Evolutionary conservation across 2,329 filamentous ascomycete genomes (phyloP), one percentile per base, ranked within the genome.

Genomic region (Fusarium cyanostomum): DNA sequence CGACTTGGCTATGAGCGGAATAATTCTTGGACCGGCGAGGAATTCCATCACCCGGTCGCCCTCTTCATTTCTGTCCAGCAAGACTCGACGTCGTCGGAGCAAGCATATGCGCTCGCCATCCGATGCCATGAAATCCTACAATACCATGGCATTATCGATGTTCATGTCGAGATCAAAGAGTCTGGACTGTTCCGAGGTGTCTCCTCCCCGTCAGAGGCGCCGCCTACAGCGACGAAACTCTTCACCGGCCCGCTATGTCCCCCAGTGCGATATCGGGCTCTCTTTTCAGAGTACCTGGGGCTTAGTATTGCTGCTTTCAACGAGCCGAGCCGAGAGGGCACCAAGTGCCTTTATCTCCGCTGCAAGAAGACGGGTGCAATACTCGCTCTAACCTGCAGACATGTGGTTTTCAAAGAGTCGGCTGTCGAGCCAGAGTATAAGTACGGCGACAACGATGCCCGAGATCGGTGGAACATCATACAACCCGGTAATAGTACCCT

Each of bases 311-410:
- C 34, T 6, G 8, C 41, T 8, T 52, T 12, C 3, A 30, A 52
- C 3, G 6, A 13, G 8, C 46, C 37, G 7, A 15, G 2, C 11
- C 13, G 26, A 13, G 35, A 44, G n/a, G 56, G 52, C 10, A 60
- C 52, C 11, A 60, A 56, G 37, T 42, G 52, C 7, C 34, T 57
- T 12, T 56, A 57, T 35, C 37, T 62, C n/a, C 53, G 49, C 5
- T 15, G 13, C 7, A 33, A 42, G n/a, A 37, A 48, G 10, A 18
- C 18, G 7, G 35, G 26, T 2, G 43, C 31, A 5, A 15, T 58
- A 1, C 8, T 57, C 1, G 44, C 44, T 5, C 12, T 62, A 16
- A 62, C 53, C 3, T 57, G 53, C 28, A 38, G 58, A 11, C 58
- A 62, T 51, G 45, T 62, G 28, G 21, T 43, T 9, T 48, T 62